Conservation (phyloP, 1,284 basidiomycete genomes). For the Rhodofomes roseus region DNA sequence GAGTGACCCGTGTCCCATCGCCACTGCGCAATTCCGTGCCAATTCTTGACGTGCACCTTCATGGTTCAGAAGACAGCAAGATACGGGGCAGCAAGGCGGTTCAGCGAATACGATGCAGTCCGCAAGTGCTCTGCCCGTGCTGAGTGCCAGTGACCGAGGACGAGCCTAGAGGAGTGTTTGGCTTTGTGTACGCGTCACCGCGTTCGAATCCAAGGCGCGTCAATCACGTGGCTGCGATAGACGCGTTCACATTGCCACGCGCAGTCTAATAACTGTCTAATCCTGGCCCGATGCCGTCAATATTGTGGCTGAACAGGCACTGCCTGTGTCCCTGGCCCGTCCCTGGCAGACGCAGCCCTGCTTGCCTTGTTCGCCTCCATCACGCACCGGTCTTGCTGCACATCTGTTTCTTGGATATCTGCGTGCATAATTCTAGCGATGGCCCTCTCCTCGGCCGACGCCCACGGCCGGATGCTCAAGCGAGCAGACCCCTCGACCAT, state of each 20-base stretch:
- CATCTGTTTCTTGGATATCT: neutral
- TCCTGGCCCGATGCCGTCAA: neutral
- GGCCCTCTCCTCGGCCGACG: slow-evolving; percentile 6
- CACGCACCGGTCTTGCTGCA: neutral
- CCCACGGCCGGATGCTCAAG: slow-evolving; percentile 20
- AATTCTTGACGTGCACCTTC: slow-evolving; percentile 79
- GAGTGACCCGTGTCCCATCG: slow-evolving; percentile 70
- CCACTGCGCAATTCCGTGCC: slow-evolving; percentile 87
- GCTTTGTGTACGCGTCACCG: slow-evolving; percentile 17
- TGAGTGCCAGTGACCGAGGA: neutral
- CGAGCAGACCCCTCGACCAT: slow-evolving; percentile 49
- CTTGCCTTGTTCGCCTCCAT: neutral
- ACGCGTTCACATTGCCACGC: neutral
- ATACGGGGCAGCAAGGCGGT: neutral
- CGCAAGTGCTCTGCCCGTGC: neutral
- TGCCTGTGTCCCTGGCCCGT: neutral
- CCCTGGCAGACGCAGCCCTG: neutral
- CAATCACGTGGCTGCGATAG: neutral
- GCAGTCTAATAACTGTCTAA: neutral
- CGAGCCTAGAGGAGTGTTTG: slow-evolving; percentile 11
- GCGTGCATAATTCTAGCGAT: neutral
- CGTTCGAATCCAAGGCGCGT: slow-evolving; percentile 5
- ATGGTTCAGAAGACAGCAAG: slow-evolving; percentile 33
- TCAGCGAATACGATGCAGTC: neutral
- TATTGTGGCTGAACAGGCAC: neutral